Conservation (phyloP, 331 rosid species). For the Arachis monticola region DNA sequence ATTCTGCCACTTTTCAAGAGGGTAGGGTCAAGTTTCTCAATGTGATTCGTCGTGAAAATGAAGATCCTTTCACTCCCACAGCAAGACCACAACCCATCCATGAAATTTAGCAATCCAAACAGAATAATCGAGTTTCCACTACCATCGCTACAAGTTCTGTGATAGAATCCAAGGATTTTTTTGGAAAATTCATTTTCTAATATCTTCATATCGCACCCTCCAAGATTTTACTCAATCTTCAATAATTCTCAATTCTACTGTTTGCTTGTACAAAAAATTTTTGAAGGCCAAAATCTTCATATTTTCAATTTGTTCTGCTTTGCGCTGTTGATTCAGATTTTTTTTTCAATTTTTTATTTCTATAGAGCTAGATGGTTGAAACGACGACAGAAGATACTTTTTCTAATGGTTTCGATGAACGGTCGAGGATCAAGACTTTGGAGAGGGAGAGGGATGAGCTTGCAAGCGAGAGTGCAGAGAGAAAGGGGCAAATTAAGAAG, state of each 20-base stretch:
- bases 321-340: constrained; percentile 75
- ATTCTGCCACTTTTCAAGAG: constrained; percentile 87
- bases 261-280: too few relatives aligned
- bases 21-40: constrained; percentile 96
- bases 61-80: constrained; percentile 98
- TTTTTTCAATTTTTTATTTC: too few relatives aligned
- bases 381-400: neutral
- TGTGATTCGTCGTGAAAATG: constrained; percentile 92
- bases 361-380: too few relatives aligned
- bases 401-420: constrained; percentile 70
- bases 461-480: too few relatives aligned
- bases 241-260: too few relatives aligned
- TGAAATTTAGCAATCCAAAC: constrained; percentile 87
- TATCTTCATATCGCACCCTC: constrained; percentile 70
- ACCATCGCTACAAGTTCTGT: constrained; percentile 74
- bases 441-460: too few relatives aligned
- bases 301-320: constrained; percentile 39
- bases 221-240: too few relatives aligned
- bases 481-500: too few relatives aligned
- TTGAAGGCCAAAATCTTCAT: too few relatives aligned
- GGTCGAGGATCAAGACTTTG: constrained; percentile 56
- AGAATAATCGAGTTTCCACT: constrained; percentile 77
- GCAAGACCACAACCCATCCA: constrained; percentile 97
- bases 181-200: constrained; percentile 86
- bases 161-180: constrained; percentile 68